Base-by-base conservation (phyloP, 2,329 filamentous ascomycete species). In the Ophiostoma triangulosporum region DNA sequence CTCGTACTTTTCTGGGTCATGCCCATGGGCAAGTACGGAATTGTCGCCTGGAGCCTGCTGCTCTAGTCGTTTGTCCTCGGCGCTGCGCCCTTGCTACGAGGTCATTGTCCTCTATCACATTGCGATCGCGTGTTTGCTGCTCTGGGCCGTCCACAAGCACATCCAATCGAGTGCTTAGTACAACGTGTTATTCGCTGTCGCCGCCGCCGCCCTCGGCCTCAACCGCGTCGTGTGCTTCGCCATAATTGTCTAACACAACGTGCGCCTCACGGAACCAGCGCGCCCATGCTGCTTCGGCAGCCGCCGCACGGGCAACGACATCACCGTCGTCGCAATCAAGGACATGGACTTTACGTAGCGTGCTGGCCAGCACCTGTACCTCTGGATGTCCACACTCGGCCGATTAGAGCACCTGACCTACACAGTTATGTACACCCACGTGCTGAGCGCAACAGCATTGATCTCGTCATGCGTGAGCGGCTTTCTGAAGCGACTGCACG, bases 71-170 rank as follows among this genome's bases (percentile, higher is more conserved):
- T 78, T 20, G 63, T 85, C 31, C 77, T 77, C 6, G 81, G 80
- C 2, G 70, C 84, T 53, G 73, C 77, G 6, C 84, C 84, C 0
- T 68, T 87, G 74, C 6, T 87, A 87, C 63, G 84, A 88, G 66
- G 56, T 85, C 0, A 87, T 86, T 62, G 75, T 87, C 15, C 60
- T 80, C 3, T 83, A 88, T 64, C 84, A 88, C 62, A 68, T 86
- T 26, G 63, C 77, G 15, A 76, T 79, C 3, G 80, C 80, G 54
- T 70, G 76, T 29, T 62, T 82, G 24, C 76, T 87, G 61, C 66
- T 86, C 35, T 83, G 77, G 68, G 69, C 84, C 40, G 65, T 86
- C 9, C 79, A 82, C 60, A 67, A 74, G 35, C 83, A 88, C 62
- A 73, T 84, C 3, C 83, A 83, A 1, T 61, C 62, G 7, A 74